phyloP scores from a whole-genome alignment of 139 green algal genomes.

The Haematococcus lacustris region DNA sequence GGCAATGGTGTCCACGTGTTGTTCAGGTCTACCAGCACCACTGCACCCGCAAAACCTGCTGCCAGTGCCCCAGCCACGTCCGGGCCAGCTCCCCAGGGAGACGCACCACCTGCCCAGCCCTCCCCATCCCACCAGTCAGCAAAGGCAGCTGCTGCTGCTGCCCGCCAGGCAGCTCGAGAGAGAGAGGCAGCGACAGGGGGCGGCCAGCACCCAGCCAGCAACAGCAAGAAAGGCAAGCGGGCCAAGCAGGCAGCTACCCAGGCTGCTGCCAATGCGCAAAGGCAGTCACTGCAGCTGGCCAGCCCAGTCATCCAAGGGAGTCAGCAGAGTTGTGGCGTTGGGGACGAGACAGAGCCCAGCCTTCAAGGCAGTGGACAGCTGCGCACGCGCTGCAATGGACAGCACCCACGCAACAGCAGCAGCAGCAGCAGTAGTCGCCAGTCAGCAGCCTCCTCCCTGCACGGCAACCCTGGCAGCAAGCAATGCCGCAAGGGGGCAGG shows the following conservation, averaged over 20 bases:
- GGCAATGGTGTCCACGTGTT: constrained; percentile 12
- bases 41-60: neutral
- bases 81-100: neutral
- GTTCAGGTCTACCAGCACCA: constrained; percentile 4
- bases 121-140: neutral
- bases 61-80: neutral
- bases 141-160: neutral
- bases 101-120: neutral
- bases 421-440: neutral
- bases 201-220: neutral
- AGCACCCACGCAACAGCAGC: constrained; percentile 1
- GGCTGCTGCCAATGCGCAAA: neutral
- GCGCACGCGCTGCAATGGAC: neutral
- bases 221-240: neutral
- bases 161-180: neutral
- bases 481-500: neutral
- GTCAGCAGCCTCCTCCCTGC: neutral
- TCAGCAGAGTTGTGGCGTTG: neutral
- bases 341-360: neutral
- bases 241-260: neutral
- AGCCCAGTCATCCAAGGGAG: neutral
- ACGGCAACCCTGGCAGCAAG: neutral
- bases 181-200: neutral
- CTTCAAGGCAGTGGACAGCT: neutral
- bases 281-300: neutral